Percentiles rank a stretch among this genome's conserved stretches.
Conservation (phyloP, 768 basidiomycete genomes). For the Podaxis sp. region DNA sequence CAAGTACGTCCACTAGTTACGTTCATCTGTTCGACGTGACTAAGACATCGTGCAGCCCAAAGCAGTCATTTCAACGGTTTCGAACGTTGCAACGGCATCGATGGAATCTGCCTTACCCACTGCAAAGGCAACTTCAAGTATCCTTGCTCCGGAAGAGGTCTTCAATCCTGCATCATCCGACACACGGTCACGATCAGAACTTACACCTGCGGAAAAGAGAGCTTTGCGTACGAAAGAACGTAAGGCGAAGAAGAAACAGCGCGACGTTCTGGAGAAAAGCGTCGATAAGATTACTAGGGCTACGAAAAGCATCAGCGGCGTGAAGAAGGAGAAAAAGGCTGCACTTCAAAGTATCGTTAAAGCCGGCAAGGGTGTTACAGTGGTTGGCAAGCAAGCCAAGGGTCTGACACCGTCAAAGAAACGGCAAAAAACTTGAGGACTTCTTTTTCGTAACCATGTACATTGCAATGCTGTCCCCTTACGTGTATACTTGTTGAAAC, state of each 20-base stretch:
- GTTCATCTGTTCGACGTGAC: background rate
- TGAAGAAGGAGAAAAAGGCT: slow-evolving; percentile 82
- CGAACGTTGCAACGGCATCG: slow-evolving; percentile 77
- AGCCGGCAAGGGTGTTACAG: slow-evolving; percentile 81
- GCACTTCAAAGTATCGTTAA: slow-evolving; percentile 84
- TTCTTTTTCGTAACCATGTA: background rate
- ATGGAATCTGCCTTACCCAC: slow-evolving; percentile 93
- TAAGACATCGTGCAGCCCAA: slow-evolving; percentile 62
- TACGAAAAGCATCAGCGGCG: slow-evolving; percentile 46
- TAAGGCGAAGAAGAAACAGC: slow-evolving; percentile 69
- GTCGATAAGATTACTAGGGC: slow-evolving; percentile 61
- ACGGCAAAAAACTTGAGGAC: slow-evolving; percentile 25
- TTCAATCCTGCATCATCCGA: slow-evolving; percentile 59
- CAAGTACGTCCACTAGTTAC: slow-evolving; percentile 51
- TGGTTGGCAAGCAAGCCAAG: slow-evolving; percentile 71
- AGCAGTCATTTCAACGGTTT: slow-evolving; percentile 78
- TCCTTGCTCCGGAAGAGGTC: slow-evolving; percentile 94
- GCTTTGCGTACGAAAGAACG: slow-evolving; percentile 64
- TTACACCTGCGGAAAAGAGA: slow-evolving; percentile 85
- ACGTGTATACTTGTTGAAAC: background rate
- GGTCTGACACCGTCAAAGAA: slow-evolving; percentile 33
- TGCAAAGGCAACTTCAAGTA: slow-evolving; percentile 66
- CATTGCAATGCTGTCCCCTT: background rate
- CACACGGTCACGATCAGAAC: slow-evolving; percentile 69
- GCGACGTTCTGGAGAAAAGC: slow-evolving; percentile 61